Base-by-base conservation (phyloP, 345 rosid species). In the Eutrema japonicum region DNA sequence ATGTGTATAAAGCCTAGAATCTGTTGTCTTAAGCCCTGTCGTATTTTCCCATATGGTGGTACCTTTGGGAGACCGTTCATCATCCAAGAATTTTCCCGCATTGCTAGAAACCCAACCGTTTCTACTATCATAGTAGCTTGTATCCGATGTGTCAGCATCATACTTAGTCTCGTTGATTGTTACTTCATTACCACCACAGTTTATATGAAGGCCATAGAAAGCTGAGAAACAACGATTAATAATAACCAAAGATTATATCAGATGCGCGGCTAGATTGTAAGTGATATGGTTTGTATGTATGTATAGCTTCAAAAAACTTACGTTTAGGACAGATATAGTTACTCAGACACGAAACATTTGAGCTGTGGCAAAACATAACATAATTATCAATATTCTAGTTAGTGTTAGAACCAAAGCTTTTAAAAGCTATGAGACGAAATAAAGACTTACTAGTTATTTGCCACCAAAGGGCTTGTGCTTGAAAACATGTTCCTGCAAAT, bases 61-160 rank as follows among this genome's bases (percentile, higher is more conserved):
- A 77, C 33, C 64, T 27, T 4, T 7, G 18, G 16, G 81, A 68
- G 50, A 18, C 67, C 86, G 83, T 10, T 75, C 4, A 64, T 85
- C 88, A 62, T 89, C 93, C 85, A 80, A 63, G 76, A 85, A 89
- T 62, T 86, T 76, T 10, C 93, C 91, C 1, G 82, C 81, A 82
- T 81, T 89, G 70, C 87, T 88, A 40, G 80, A 81, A 62, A 89
- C 86, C 96, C 91, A 89, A 54, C 78, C 70, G 29, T 53, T 63
- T 11, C 3, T 2, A 65, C 66, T 38, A 16, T 57, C 73, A 10
- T 67, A 29, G 29, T 30, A 13, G 78, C 14, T 52, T 42, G 75
- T 69, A 22, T 80, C 86, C 27, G 57, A n/a, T 50, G 22, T 59
- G 59, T 90, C 96, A 74, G 83, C 86, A 8, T 74, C 83, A 74